Conservation (phyloP, 2,329 filamentous ascomycete genomes). For the Didymella exigua region DNA sequence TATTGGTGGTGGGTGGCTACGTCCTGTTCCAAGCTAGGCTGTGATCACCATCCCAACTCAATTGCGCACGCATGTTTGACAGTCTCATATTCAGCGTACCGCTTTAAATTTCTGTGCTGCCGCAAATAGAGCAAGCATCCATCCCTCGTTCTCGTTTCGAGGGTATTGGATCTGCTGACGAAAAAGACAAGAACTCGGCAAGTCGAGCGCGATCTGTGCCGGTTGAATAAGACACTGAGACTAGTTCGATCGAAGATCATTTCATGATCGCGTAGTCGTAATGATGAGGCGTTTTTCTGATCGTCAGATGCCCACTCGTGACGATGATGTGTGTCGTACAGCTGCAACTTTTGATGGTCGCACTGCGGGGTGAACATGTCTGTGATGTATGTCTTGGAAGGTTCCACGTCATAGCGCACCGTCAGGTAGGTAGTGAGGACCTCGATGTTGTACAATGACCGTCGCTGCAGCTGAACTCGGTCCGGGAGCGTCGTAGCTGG, state of each 20-base stretch:
- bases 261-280: background rate
- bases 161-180: background rate
- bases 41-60: background rate
- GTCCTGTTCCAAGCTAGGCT: background rate
- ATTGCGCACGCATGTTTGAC: background rate
- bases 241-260: background rate
- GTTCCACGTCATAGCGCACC: background rate
- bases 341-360: background rate
- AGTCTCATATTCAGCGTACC: background rate
- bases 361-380: background rate
- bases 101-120: background rate
- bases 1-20: background rate
- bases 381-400: background rate
- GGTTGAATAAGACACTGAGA: background rate
- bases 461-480: conserved; percentile 17
- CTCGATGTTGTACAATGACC: conserved; percentile 11
- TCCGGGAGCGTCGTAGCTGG: conserved; percentile 11
- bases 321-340: conserved; percentile 7
- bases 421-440: background rate
- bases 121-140: background rate
- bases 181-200: background rate
- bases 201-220: background rate
- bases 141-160: background rate
- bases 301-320: conserved; percentile 9
- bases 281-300: conserved; percentile 7